Conservation (phyloP, 2,329 filamentous ascomycete species). For the Acrocalymma vagum region DNA sequence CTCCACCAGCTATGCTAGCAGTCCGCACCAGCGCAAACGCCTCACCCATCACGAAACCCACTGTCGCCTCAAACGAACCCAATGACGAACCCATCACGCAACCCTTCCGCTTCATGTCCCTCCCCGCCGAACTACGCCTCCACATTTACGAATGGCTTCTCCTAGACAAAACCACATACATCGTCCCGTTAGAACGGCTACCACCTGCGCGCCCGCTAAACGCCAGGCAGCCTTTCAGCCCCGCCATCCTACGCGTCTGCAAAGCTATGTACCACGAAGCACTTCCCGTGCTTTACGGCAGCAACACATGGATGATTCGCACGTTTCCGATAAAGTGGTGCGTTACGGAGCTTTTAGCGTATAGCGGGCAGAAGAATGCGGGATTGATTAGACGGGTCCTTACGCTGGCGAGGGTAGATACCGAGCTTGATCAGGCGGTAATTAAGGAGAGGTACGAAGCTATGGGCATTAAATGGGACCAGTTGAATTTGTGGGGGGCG, state of each 20-base stretch:
- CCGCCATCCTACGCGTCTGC: slow-evolving; percentile 8
- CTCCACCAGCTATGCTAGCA: too few species aligned
- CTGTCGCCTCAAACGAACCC: too few species aligned
- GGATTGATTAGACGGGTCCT: slow-evolving; percentile 11
- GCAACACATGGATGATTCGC: slow-evolving; percentile 6
- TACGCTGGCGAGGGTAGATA: neutral
- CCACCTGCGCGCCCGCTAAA: neutral
- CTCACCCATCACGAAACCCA: too few species aligned
- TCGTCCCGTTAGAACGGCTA: slow-evolving; percentile 4
- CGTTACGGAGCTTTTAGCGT: neutral
- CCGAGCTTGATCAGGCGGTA: neutral
- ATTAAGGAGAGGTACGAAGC: neutral
- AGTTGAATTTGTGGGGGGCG: slow-evolving; percentile 4
- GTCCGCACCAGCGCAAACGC: too few species aligned
- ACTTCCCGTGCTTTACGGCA: slow-evolving; percentile 10
- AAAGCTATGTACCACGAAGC: slow-evolving; percentile 9
- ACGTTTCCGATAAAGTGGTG: slow-evolving; percentile 5
- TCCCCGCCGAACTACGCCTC: slow-evolving; percentile 15
- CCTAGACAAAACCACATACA: slow-evolving; percentile 6
- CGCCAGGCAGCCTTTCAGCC: slow-evolving; percentile 8
- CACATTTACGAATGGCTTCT: slow-evolving; percentile 12
- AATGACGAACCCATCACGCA: too few species aligned
- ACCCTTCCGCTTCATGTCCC: slow-evolving; percentile 10
- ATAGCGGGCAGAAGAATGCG: slow-evolving; percentile 7
- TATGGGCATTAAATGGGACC: slow-evolving; percentile 7